A percentile compares a stretch with the other conserved stretches of the same genome.
phyloP scores from a whole-genome alignment of 306 rosid genomes.

The Boehmeria nivea region DNA sequence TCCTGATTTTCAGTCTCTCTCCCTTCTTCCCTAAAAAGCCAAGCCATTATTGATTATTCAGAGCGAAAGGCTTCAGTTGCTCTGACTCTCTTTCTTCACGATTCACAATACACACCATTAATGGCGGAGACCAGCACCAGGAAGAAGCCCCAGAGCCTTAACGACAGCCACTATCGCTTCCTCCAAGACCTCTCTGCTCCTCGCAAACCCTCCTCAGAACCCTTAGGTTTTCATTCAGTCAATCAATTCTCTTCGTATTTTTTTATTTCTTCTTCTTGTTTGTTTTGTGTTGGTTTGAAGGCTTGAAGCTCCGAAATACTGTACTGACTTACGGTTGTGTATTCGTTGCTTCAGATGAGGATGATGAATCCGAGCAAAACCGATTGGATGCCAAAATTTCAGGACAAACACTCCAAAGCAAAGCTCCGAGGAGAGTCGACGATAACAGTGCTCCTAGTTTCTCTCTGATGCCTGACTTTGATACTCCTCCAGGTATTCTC shows the following conservation, averaged over 20 bases:
- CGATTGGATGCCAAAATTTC: constrained; percentile 20
- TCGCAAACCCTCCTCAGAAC: constrained; percentile 36
- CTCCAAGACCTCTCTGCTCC: constrained; percentile 79
- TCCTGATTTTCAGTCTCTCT: too few relatives aligned
- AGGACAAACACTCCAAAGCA: constrained; percentile 5
- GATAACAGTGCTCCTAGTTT: constrained; percentile 31
- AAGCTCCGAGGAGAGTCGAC: constrained; percentile 3
- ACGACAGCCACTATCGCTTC: constrained; percentile 76
- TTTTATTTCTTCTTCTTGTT: too few relatives aligned
- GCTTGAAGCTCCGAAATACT: not conserved
- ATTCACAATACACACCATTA: not conserved
- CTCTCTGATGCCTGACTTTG: constrained; percentile 51
- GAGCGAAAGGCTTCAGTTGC: too few relatives aligned
- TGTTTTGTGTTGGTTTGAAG: too few relatives aligned
- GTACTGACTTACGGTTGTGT: not conserved
- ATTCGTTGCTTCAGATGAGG: constrained; percentile 1
- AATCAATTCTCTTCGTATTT: not conserved
- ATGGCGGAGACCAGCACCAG: constrained; percentile 46
- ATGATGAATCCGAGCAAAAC: constrained; percentile 18
- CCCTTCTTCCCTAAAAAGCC: too few relatives aligned
- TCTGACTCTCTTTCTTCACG: not conserved
- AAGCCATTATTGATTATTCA: too few relatives aligned
- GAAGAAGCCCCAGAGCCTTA: constrained; percentile 60
- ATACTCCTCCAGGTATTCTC: constrained; percentile 30
- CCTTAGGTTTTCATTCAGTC: constrained; percentile 13